A percentile compares a stretch with the other conserved stretches of the same genome.
Conservation (phyloP, 805 yeast species). For the Myxozyma melibiosi region DNA sequence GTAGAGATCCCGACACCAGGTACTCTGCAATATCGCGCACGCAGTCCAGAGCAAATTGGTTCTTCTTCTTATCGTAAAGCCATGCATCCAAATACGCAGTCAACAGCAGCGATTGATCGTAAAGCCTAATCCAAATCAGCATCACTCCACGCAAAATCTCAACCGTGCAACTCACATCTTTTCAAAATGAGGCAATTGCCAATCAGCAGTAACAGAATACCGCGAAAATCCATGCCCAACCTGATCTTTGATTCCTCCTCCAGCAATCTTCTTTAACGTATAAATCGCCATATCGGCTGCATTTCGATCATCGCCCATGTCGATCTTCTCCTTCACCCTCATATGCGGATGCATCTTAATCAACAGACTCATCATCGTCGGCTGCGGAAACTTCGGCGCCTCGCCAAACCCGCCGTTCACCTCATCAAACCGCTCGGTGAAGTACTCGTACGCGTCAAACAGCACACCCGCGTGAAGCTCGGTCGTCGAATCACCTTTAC, state of each 20-base stretch:
- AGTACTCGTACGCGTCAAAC: slow-evolving; percentile 37
- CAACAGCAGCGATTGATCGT: slow-evolving; percentile 44
- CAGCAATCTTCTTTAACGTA: slow-evolving; percentile 40
- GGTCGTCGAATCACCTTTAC: not conserved
- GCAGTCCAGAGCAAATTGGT: slow-evolving; percentile 32
- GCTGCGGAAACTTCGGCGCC: slow-evolving; percentile 45
- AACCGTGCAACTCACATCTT: slow-evolving; percentile 37
- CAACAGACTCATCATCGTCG: slow-evolving; percentile 39
- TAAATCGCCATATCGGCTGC: slow-evolving; percentile 35
- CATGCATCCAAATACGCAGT: slow-evolving; percentile 41
- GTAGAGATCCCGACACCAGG: slow-evolving; percentile 35
- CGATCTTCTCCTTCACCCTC: slow-evolving; percentile 24
- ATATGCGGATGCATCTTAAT: slow-evolving; percentile 21
- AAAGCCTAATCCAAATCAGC: slow-evolving; percentile 29
- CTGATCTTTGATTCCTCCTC: slow-evolving; percentile 46
- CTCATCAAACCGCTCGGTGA: slow-evolving; percentile 37
- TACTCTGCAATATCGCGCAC: slow-evolving; percentile 36
- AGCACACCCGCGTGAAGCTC: slow-evolving; percentile 15
- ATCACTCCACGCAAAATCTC: not conserved
- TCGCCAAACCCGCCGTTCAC: slow-evolving; percentile 42
- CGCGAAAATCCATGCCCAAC: slow-evolving; percentile 44
- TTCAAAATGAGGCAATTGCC: slow-evolving; percentile 47
- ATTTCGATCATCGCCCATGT: slow-evolving; percentile 3
- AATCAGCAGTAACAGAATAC: slow-evolving; percentile 45
- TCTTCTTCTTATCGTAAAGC: slow-evolving; percentile 30